Base-by-base conservation (phyloP, 768 basidiomycete species). In the Mycena maculata region DNA sequence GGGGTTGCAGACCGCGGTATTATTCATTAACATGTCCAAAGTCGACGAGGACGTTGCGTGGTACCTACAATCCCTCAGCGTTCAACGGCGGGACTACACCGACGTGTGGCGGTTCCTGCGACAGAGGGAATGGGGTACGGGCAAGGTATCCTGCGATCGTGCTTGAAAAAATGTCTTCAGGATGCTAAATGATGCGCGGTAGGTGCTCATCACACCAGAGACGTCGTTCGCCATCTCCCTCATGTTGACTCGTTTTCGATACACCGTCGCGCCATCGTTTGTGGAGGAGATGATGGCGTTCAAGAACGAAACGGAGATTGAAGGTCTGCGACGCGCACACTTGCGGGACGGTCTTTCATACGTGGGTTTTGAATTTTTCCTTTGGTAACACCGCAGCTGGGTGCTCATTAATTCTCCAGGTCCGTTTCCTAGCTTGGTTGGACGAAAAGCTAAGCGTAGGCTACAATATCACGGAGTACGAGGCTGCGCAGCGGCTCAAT, bases 341-440 rank as follows among this genome's bases (percentile, higher is more conserved):
- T 77, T 95, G 20, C 87, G 96, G 58, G 98, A 99, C 77, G 97
- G 95, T 23, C 92, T 87, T 61, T 92, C 95, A 22, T 93, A 88
- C 73, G 90, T 91, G 68, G 75, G 92, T 89, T 20, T 69, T 42
- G 63, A n/a, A n/a, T n/a, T n/a, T n/a, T 71, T 53, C 18, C 60
- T 57, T 38, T 64, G n/a, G n/a, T n/a, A n/a, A n/a, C 60, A 33
- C 27, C 30, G 11, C 20, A 13, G 1, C 38, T 11, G 16, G 13
- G 28, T 36, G 9, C 69, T 73, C 33, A 71, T 67, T 66, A 39
- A 39, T 50, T 25, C 62, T 39, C 28, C 71, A 90, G 89, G 86
- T 88, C 44, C 85, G 84, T 74, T 99, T 95, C 89, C 87, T 96
- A 63, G 92, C 95, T 1, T 97, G 95, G 95, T 82, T 99, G 2